These are phyloP conservation scores for Condylostoma magnum DNA, from an alignment of 169 alveolate species.

Conservation along the genomic window DNA sequence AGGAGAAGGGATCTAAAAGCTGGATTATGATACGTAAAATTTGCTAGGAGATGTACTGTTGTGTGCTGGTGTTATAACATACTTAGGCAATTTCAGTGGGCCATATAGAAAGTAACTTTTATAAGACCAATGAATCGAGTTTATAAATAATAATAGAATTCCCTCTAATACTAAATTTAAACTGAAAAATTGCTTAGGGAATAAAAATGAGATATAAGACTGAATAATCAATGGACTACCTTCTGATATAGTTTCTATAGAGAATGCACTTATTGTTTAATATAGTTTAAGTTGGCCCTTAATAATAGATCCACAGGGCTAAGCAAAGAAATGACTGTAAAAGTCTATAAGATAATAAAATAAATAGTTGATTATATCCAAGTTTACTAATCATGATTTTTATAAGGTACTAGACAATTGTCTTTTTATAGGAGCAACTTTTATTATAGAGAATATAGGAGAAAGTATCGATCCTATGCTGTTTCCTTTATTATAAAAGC, in stretches of 20 bases:
- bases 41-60: slow-evolving; percentile 77
- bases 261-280: slow-evolving; percentile 82
- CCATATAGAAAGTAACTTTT: slow-evolving; percentile 63
- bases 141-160: slow-evolving; percentile 50
- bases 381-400: slow-evolving; percentile 81
- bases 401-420: slow-evolving; percentile 75
- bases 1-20: slow-evolving; percentile 41
- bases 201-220: slow-evolving; percentile 86
- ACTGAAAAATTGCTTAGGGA: slow-evolving; percentile 77
- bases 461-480: slow-evolving; percentile 88
- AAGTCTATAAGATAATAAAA: slow-evolving; percentile 74
- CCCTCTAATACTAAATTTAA: slow-evolving; percentile 54
- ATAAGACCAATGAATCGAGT: slow-evolving; percentile 73
- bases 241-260: slow-evolving; percentile 80
- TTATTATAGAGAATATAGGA: slow-evolving; percentile 82
- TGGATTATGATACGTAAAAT: slow-evolving; percentile 64
- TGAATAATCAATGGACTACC: slow-evolving; percentile 91
- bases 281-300: slow-evolving; percentile 89
- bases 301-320: slow-evolving; percentile 89
- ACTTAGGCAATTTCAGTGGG: slow-evolving; percentile 85
- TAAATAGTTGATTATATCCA: slow-evolving; percentile 85
- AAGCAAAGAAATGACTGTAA: slow-evolving; percentile 89
- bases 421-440: slow-evolving; percentile 81
- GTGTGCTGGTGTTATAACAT: slow-evolving; percentile 76
- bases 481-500: slow-evolving; percentile 89